phyloP scores from a whole-genome alignment of 805 yeast genomes.

The Candida nemodendra region DNA sequence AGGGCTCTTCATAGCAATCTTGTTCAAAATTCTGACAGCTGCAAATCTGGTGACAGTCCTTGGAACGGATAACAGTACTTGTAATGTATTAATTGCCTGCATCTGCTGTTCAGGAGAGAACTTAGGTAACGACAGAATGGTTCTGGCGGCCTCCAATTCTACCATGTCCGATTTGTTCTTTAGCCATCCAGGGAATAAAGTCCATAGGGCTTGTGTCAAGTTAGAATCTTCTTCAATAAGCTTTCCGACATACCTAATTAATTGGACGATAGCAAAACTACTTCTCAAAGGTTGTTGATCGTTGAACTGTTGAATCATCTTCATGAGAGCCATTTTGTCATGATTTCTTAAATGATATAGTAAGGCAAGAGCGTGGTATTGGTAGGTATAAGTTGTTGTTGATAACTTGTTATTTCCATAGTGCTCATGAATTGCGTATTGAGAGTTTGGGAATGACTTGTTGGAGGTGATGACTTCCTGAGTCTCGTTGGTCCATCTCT shows the following conservation, averaged over 20 bases:
- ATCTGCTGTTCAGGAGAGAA: constrained; percentile 65
- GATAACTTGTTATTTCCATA: constrained; percentile 58
- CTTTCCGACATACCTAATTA: constrained; percentile 78
- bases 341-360: constrained; percentile 84
- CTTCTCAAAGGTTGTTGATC: constrained; percentile 62
- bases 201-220: constrained; percentile 56
- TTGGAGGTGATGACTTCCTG: constrained; percentile 80
- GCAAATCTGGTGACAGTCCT: constrained; percentile 88
- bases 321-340: constrained; percentile 91
- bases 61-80: constrained; percentile 78
- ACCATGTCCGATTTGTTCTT: constrained; percentile 85
- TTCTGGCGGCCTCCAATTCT: constrained; percentile 86
- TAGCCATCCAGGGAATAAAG: constrained; percentile 67
- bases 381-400: constrained; percentile 76
- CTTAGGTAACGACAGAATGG: constrained; percentile 54
- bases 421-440: constrained; percentile 52
- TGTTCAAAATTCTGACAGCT: constrained; percentile 86
- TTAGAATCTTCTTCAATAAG: constrained; percentile 71
- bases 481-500: constrained; percentile 91
- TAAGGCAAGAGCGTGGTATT: constrained; percentile 93
- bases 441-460: constrained; percentile 50
- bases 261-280: constrained; percentile 81
- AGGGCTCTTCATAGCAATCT: constrained; percentile 78
- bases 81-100: constrained; percentile 70
- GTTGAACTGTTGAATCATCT: constrained; percentile 76